Base-by-base conservation (phyloP, 352 stramenopile species). In the Globisporangium carolinianum region DNA sequence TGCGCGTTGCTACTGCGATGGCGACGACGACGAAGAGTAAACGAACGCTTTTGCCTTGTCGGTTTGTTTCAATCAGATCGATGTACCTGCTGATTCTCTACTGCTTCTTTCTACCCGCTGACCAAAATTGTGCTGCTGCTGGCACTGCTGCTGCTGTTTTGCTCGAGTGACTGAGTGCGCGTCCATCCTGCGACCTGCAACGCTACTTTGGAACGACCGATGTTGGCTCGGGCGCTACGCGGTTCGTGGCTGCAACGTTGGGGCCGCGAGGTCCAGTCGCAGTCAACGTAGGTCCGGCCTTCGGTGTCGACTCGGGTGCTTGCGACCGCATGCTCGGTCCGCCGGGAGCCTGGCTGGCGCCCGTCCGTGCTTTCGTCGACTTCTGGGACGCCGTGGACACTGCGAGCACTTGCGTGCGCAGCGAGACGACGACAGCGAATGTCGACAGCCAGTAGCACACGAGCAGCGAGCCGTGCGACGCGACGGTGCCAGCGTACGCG, bases 371-470 rank as follows among this genome's bases (percentile, higher is more conserved):
- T 18, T 60, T 60, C 37, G 47, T 61, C 4, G 47, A 43, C 24
- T 61, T 55, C 32, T 45, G 48, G 6, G 56, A 50, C 9, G 48
- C 17, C 14, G 47, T 17, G 9, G 56, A 61, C 56, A 56, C 11
- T 3, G 39, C 39, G 8, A 61, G 11, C 4, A 55, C 48, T 24
- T 61, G 56, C 12, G 48, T 61, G 4, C 48, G 56, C 56, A 61
- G 42, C 39, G 56, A 61, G 56, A 61, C 55, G 37, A 56, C 56
- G 18, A 61, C 56, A 14, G 56, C 39, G 39, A 56, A 56, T 5
- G 56, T 61, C 17, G 75, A 75, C n/a, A 88, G 53, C 78, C 75
- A 85, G 55, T 82, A 88, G 57, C 76, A 86, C 43, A 68, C 52
- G 0, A 86, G 55, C 11, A 83, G 54, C 5, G 76, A 77, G 7